Conservation (phyloP, 352 stramenopile species). For the Globisporangium echinulatum region DNA sequence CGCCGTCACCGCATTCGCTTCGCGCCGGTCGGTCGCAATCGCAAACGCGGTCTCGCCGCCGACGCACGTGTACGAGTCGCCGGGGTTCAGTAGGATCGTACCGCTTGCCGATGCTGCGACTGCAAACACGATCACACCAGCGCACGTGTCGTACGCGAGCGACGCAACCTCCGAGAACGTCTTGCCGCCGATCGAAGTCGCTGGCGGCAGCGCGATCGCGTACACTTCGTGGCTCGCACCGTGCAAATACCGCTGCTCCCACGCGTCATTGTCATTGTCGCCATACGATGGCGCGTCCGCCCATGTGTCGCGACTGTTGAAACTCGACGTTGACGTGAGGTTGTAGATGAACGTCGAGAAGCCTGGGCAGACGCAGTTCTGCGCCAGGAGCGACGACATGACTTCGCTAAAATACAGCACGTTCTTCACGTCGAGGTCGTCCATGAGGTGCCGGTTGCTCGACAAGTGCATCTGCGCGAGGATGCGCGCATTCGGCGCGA, state of each 20-base stretch:
- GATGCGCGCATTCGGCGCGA: constrained; percentile 42
- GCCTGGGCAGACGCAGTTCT: constrained; percentile 81
- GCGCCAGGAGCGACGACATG: constrained; percentile 69
- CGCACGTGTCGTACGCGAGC: constrained; percentile 68
- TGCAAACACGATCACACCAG: constrained; percentile 74
- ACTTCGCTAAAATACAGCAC: constrained; percentile 77
- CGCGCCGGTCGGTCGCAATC: constrained; percentile 55
- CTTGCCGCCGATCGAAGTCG: constrained; percentile 45
- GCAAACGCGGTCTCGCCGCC: constrained; percentile 70
- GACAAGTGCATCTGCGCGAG: constrained; percentile 79
- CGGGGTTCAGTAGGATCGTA: constrained; percentile 73
- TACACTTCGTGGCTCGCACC: constrained; percentile 79
- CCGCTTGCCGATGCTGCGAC: constrained; percentile 28
- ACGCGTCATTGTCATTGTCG: constrained; percentile 32
- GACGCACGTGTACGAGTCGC: constrained; percentile 62
- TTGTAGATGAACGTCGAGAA: constrained; percentile 88
- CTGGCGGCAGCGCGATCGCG: constrained; percentile 53
- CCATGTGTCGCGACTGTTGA: constrained; percentile 18
- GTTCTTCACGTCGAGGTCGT: constrained; percentile 73
- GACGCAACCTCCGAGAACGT: constrained; percentile 78
- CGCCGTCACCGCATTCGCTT: constrained; percentile 34
- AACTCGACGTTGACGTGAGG: constrained; percentile 75
- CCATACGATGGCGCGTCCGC: constrained; percentile 7
- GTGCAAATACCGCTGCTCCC: constrained; percentile 68
- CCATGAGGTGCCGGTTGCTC: constrained; percentile 65